Evolutionary conservation across 2,329 filamentous ascomycete species (phyloP).

Genomic region (Cercospora sesami): DNA sequence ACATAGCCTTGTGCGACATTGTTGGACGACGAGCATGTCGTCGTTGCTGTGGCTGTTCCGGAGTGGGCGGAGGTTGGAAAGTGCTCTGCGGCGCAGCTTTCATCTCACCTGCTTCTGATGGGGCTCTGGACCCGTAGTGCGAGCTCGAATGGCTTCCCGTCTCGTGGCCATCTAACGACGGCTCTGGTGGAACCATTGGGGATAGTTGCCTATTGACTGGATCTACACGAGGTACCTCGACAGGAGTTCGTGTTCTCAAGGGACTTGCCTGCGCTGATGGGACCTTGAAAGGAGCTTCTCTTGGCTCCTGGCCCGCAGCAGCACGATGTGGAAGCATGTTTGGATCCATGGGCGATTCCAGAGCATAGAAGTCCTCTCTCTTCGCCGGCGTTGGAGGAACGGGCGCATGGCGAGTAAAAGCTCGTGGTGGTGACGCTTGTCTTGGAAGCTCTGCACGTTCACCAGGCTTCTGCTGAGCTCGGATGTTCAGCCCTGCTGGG

Average conservation of each 20-base stretch:
- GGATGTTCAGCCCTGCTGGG: slow-evolving; percentile 29
- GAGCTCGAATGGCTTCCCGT: not conserved
- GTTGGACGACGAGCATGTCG: slow-evolving; percentile 6
- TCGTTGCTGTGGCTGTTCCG: slow-evolving; percentile 14
- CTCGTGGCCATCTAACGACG: not conserved
- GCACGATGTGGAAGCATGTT: slow-evolving; percentile 19
- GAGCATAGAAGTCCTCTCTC: slow-evolving; percentile 4
- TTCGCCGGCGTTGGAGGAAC: not conserved
- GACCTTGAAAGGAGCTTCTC: slow-evolving; percentile 15
- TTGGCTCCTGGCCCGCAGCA: slow-evolving; percentile 22
- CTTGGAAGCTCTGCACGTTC: slow-evolving; percentile 31
- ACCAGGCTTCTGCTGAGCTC: slow-evolving; percentile 30
- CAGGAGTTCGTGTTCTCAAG: slow-evolving; percentile 6
- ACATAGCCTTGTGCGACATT: slow-evolving; percentile 62
- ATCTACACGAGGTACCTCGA: not conserved
- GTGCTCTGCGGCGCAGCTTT: slow-evolving; percentile 19
- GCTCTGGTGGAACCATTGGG: not conserved
- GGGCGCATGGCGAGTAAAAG: not conserved
- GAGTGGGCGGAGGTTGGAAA: slow-evolving; percentile 25
- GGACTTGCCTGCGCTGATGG: slow-evolving; percentile 3
- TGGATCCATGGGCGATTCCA: slow-evolving; percentile 41
- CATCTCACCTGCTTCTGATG: not conserved
- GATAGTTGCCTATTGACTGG: not conserved
- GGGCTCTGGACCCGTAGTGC: slow-evolving; percentile 1
- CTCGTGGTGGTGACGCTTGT: slow-evolving; percentile 28